Evolutionary conservation across 345 rosid species (phyloP), one percentile per base, ranked within the genome.

Genomic region (Cardamine resedifolia): DNA sequence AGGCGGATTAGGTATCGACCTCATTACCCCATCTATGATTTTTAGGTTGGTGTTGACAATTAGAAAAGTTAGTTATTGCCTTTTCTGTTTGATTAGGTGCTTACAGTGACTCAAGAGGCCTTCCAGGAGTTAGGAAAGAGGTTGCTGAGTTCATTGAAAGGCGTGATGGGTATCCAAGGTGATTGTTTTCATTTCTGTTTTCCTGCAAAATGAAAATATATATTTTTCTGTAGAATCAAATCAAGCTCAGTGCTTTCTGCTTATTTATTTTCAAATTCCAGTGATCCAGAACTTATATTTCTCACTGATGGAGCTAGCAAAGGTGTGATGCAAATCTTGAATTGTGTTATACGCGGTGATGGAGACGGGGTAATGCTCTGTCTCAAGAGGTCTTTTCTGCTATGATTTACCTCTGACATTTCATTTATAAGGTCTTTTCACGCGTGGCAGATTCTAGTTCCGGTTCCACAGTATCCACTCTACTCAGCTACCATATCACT

Each of bases 231-330:
- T 60, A 21, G 44, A 69, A 31, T 3, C 39, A 62, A 61, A 68
- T 4, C 66, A 33, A 82, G 64, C 82, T 70, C 63, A 79, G 53
- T 6, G 10, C 67, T 51, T 15, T 64, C 31, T 69, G 64, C 23
- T 58, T 85, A 69, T 77, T 71, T 38, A 41, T 72, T 75, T 33
- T 11, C 16, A 28, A 31, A 67, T 69, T 39, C 76, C 87, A 95
- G 99, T 75, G 97, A 94, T 76, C 97, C 97, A 31, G 98, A 94
- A 75, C 91, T 88, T 80, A 88, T 94, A 68, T 94, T 77, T 75
- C 98, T 94, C 72, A 94, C 98, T 57, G 97, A 91, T 83, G 98
- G 98, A 77, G 98, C 98, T 6, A 91, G 98, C 84, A 91, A 91
- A 85, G 98, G 98, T 81, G 97, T 94, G 70, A 94, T 91, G 96